phyloP scores from a whole-genome alignment of 2,329 filamentous ascomycete species.

The Botrytis medusae region DNA sequence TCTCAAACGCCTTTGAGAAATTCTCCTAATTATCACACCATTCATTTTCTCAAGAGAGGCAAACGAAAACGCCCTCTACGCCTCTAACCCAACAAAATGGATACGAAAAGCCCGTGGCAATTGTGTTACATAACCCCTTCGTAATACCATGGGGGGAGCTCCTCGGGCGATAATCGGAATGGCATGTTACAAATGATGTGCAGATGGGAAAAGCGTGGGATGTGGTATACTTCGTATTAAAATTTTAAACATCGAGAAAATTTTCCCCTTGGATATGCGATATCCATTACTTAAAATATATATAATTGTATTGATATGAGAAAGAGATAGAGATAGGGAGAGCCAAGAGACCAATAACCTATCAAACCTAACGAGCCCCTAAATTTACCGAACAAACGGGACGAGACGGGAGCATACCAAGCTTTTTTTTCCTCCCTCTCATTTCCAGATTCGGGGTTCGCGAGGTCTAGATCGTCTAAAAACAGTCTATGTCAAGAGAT shows the following conservation, averaged over 20 bases:
- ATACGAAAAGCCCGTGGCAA: not conserved
- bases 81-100: constrained; percentile 7
- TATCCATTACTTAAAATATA: not conserved
- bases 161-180: constrained; percentile 3
- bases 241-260: not conserved
- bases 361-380: not conserved
- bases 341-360: not conserved
- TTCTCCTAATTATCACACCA: not conserved
- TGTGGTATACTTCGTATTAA: not conserved
- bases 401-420: not conserved
- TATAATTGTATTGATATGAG: not conserved
- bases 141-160: not conserved
- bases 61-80: not conserved
- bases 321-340: not conserved
- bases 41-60: not conserved
- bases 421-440: not conserved
- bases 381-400: constrained; percentile 11
- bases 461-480: not conserved
- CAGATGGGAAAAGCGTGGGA: not conserved
- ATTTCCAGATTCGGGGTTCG: not conserved
- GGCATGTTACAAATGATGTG: not conserved
- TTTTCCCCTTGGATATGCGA: not conserved
- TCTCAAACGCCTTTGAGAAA: not conserved
- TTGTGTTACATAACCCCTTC: constrained; percentile 4
- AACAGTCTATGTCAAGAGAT: not conserved